A percentile compares a stretch with the other conserved stretches of the same genome.
phyloP scores from a whole-genome alignment of 495 filamentous ascomycete species.

The Peziza echinospora region DNA sequence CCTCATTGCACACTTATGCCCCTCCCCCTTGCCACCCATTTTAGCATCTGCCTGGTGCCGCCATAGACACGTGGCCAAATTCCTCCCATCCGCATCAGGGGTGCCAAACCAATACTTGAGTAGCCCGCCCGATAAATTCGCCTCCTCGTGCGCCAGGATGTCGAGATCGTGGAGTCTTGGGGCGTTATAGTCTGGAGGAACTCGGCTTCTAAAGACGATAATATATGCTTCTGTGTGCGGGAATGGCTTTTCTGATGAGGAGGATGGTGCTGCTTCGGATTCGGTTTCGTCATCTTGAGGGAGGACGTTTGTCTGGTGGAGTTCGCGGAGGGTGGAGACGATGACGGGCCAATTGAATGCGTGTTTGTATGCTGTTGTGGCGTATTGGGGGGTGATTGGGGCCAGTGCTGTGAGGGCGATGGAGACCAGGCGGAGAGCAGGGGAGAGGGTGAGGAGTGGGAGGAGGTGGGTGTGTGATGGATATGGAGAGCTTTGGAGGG shows the following conservation, averaged over 20 bases:
- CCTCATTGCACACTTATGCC: slow-evolving; percentile 7
- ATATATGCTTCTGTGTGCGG: slow-evolving; percentile 40
- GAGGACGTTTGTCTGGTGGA: slow-evolving; percentile 21
- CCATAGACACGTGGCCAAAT: slow-evolving; percentile 65
- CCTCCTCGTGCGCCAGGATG: slow-evolving; percentile 53
- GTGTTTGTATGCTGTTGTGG: slow-evolving; percentile 47
- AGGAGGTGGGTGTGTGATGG: slow-evolving; percentile 43
- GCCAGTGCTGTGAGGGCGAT: slow-evolving; percentile 41
- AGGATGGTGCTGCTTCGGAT: no score
- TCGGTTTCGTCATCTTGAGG: slow-evolving; percentile 21
- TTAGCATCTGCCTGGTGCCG: slow-evolving; percentile 44
- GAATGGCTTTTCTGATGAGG: no score
- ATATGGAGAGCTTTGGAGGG: slow-evolving; percentile 59
- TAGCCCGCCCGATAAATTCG: slow-evolving; percentile 55
- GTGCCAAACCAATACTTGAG: slow-evolving; percentile 75
- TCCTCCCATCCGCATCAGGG: slow-evolving; percentile 39
- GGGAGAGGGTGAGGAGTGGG: slow-evolving; percentile 41
- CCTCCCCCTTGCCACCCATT: slow-evolving; percentile 37
- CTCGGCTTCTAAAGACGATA: slow-evolving; percentile 56
- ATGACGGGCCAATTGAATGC: slow-evolving; percentile 60
- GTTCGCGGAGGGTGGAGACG: slow-evolving; percentile 29
- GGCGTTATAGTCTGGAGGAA: slow-evolving; percentile 38
- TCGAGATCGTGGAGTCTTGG: slow-evolving; percentile 45
- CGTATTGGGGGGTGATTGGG: slow-evolving; percentile 45
- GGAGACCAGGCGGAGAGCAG: slow-evolving; percentile 44